Percentiles rank a stretch among this genome's conserved stretches.
These are phyloP conservation scores for Falciphora oryzae DNA, from an alignment of 2,329 filamentous ascomycete genomes.

Conservation along the genomic window DNA sequence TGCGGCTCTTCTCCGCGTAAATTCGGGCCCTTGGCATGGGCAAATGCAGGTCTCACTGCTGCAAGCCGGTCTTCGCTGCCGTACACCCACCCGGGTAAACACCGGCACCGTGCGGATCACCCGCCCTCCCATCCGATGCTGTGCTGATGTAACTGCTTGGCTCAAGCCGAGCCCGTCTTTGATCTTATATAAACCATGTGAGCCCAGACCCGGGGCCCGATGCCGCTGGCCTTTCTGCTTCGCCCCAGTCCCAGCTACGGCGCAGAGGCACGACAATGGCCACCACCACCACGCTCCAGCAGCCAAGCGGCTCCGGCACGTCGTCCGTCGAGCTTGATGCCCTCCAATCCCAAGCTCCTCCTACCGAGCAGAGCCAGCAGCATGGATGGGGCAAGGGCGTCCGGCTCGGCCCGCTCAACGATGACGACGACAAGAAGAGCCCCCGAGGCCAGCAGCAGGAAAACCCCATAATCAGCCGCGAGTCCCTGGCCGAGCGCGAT, in stretches of 20 bases:
- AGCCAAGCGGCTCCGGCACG: neutral
- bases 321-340: neutral
- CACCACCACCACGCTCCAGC: neutral
- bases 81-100: neutral
- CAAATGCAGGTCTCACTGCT: too few species aligned
- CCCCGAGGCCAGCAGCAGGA: neutral
- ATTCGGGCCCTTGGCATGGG: too few species aligned
- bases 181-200: too few species aligned
- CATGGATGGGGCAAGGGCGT: slow-evolving; percentile 6
- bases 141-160: too few species aligned
- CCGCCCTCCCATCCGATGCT: too few species aligned
- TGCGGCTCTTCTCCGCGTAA: too few species aligned
- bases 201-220: too few species aligned
- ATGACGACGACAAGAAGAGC: neutral
- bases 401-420: neutral
- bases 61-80: too few species aligned
- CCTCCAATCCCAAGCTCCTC: neutral
- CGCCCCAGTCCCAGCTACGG: neutral
- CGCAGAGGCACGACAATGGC: neutral
- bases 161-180: too few species aligned
- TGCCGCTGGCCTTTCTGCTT: too few species aligned
- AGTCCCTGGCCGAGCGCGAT: slow-evolving; percentile 8
- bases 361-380: neutral
- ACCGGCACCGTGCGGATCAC: too few species aligned
- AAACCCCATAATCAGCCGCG: neutral